Percentiles rank a stretch among this genome's conserved stretches.
Evolutionary conservation across 805 yeast genomes (phyloP).

Genomic region (Priceomyces carsonii): DNA sequence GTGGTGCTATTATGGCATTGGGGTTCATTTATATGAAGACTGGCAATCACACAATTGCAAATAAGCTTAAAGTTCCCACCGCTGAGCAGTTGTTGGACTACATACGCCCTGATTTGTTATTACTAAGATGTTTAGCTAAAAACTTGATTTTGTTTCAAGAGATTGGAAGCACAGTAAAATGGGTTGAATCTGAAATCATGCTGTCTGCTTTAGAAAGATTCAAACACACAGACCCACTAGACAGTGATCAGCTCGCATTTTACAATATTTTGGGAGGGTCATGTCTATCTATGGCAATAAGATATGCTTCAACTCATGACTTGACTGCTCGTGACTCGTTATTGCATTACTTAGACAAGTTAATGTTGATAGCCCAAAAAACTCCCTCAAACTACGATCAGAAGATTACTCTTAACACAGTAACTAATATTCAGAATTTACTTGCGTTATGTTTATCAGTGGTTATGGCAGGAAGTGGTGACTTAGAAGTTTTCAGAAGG

Average conservation of each 20-base stretch:
- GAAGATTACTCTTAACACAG: slow-evolving; percentile 52
- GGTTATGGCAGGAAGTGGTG: slow-evolving; percentile 91
- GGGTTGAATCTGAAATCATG: slow-evolving; percentile 66
- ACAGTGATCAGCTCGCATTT: slow-evolving; percentile 62
- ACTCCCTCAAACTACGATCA: slow-evolving; percentile 57
- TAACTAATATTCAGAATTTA: slow-evolving; percentile 56
- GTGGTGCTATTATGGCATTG: slow-evolving; percentile 78
- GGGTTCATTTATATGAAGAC: slow-evolving; percentile 74
- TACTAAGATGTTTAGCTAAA: slow-evolving; percentile 62
- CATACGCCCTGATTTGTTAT: slow-evolving; percentile 73
- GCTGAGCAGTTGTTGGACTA: slow-evolving; percentile 63
- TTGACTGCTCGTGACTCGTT: slow-evolving; percentile 54
- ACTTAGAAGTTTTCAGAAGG: slow-evolving; percentile 72
- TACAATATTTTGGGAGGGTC: slow-evolving; percentile 73
- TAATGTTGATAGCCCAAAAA: slow-evolving; percentile 43
- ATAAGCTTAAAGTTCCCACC: slow-evolving; percentile 60
- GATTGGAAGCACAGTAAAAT: slow-evolving; percentile 48
- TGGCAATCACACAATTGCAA: slow-evolving; percentile 58
- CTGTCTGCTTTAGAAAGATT: slow-evolving; percentile 33
- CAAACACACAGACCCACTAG: slow-evolving; percentile 28
- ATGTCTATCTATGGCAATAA: slow-evolving; percentile 71
- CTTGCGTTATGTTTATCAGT: slow-evolving; percentile 66
- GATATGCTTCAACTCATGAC: slow-evolving; percentile 71
- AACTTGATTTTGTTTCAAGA: slow-evolving; percentile 73
- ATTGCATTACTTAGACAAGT: slow-evolving; percentile 52